Evolutionary conservation across 2,329 filamentous ascomycete genomes (phyloP), one percentile per base, ranked within the genome.

Genomic region (Truncatella angustata): DNA sequence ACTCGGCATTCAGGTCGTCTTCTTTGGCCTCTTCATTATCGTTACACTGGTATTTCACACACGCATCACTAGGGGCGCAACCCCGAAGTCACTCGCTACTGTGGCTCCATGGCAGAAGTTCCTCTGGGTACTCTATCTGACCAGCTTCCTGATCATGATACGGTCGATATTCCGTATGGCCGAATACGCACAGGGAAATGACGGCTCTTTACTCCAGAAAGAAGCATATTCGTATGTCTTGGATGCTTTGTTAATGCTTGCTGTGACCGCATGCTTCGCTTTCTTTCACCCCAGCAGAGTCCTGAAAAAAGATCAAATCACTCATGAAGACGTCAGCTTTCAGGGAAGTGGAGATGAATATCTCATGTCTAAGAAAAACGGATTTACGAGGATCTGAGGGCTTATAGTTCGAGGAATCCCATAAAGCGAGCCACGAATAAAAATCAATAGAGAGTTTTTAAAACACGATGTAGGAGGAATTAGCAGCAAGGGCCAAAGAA

Each of bases 11-110:
- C 78, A 82, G 55, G 67, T 81, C 52, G 46, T 70, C 50, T 76
- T 77, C 58, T 81, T 81, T 60, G 65, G 70, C 10, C 69, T 78
- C 51, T 81, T 81, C 66, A 70, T 75, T 45, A 45, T 74, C 2
- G 70, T 74, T 0, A 70, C 75, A 0, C 54, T 70, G 4, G 54
- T 76, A 1, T 81, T 81, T 61, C 74, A 82, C 57, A 47, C 52
- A 2, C 69, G 76, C 4, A 68, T 80, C n/a, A 53, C 44, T 1
- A 61, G 56, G 4, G 35, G 55, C 4, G 69, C 70, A 0, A 71
- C 71, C 4, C 49, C 26, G 2, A 32, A 20, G 3, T 62, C 65
- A 1, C 54, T 42, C 6, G 52, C 55, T 0, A 45, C 58, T 14
- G 40, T 47, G 2, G 51, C 43, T 0, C 59, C 61, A 0, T 64